Base-by-base conservation (phyloP, 495 filamentous ascomycete species). In the Parathielavia hyrcaniae region DNA sequence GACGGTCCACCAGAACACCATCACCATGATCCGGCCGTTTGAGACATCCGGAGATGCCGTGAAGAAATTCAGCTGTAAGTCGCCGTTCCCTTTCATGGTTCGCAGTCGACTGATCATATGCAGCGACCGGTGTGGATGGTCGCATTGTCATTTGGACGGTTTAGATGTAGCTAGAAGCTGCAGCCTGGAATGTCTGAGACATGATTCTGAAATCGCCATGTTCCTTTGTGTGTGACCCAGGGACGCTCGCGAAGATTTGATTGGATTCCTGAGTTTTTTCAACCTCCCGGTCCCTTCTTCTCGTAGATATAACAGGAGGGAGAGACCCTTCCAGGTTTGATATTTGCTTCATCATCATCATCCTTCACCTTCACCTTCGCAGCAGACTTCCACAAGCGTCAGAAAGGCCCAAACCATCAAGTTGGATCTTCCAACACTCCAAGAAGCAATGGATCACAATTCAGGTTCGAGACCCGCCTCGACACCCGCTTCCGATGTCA, bases 1-100 rank as follows among this genome's bases (percentile, higher is more conserved):
- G 75, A 97, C 93, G 8, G 84, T 92, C 44, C 93, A 98, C 75
- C 93, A 98, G 71, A 98, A 98, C 73, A 96, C 91, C 34, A 92
- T 98, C 66, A 86, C 82, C 64, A 95, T 85, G 6, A 69, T 97
- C 16, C 81, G 93, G 41, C 75, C 79, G 16, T 96, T 86, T 68
- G 85, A 93, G 60, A 80, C 81, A 17, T 69, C 74, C 38, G 81
- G 81, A 20, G 86, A 81, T 12, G 65, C 69, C 36, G 83, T 97
- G 30, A 78, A 68, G 39, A 91, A 90, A 67, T 90, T 98, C 63
- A 95, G 88, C 75, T 89, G 90, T 96, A 81, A 86, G 89, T 81
- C 57, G 12, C 50, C 47, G 36, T 46, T 45, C 48, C 22, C 35
- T 60, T 40, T 38, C 52, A 49, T 40, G 38, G 22, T 62, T 59